Evolutionary conservation across 2,329 filamentous ascomycete genomes (phyloP), one percentile per base, ranked within the genome.

Genomic region (Mollisiaceae sp.): DNA sequence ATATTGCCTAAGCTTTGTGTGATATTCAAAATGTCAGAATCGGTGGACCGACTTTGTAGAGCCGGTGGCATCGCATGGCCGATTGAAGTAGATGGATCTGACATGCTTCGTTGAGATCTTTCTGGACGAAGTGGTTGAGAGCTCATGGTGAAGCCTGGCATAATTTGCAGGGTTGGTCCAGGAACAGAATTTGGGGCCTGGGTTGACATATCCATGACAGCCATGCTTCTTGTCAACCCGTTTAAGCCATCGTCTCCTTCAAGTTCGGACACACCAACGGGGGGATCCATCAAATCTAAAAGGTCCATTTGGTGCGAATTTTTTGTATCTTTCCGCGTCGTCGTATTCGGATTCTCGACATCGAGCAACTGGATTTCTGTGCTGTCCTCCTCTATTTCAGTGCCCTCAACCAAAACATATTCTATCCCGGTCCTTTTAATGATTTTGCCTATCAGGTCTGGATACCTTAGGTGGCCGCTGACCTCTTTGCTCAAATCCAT

Each of bases 391-490:
- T 83, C 74, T 45, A 72, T 73, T 1, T 56, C 60, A 22, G 56
- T 70, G 36, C 72, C 80, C 6, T 72, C 71, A 22, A 77, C 73
- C 64, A 87, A 82, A 60, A 92, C 76, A 72, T 91, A 87, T 70
- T 91, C 89, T 79, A 91, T 89, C 2, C 86, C 85, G 61, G 90
- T 82, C 50, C 84, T 85, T 65, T 83, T 82, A 41, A 94, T 79
- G 65, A 94, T 88, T 57, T 81, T 84, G 24, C 89, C 89, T 11
- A 89, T 81, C 59, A 92, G 79, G 70, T 84, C 85, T 56, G 88
- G 85, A 75, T 94, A 94, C 70, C 87, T 83, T 65, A 91, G 78
- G 77, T 94, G 91, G 22, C 88, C 89, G 67, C 81, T 86, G 65
- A 92, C 83, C 67, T 88, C 81, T 66, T 87, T 83, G 69, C 85